Percentiles rank a stretch among this genome's conserved stretches.
phyloP scores from a whole-genome alignment of 2,329 filamentous ascomycete species.

The Ascochyta lentis region DNA sequence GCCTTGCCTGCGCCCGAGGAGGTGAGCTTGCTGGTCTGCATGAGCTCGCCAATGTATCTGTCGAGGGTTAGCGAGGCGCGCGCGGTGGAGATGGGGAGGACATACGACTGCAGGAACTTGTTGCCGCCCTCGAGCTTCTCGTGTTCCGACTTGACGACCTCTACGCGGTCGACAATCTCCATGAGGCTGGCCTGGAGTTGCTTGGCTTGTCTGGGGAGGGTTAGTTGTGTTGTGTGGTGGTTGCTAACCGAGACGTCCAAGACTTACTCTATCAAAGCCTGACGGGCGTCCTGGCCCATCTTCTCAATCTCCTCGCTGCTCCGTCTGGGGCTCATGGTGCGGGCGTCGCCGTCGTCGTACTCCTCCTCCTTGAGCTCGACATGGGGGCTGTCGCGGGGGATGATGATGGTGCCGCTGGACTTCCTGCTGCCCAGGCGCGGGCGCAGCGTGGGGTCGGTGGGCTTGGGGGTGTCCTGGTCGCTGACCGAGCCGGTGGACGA shows the following conservation, averaged over 20 bases:
- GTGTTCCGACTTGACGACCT: constrained; percentile 91
- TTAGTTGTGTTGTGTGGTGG: constrained; percentile 21
- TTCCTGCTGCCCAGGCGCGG: constrained; percentile 76
- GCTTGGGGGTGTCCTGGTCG: constrained; percentile 41
- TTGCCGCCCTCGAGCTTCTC: constrained; percentile 97
- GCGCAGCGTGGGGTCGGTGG: constrained; percentile 59
- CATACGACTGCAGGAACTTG: constrained; percentile 81
- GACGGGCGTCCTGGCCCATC: constrained; percentile 80
- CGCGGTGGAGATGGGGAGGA: constrained; percentile 11
- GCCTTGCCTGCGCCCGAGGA: constrained; percentile 59
- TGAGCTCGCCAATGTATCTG: constrained; percentile 96
- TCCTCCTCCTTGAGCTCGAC: constrained; percentile 76
- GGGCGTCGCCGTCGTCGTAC: constrained; percentile 84
- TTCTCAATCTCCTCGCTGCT: constrained; percentile 91
- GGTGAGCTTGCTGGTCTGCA: constrained; percentile 74
- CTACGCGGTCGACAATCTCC: constrained; percentile 90
- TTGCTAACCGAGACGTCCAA: too few relatives aligned
- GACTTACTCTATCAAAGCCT: constrained; percentile 66
- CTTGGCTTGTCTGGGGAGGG: constrained; percentile 75
- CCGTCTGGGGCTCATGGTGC: constrained; percentile 91
- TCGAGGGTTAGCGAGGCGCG: constrained; percentile 21
- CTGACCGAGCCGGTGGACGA: constrained; percentile 55
- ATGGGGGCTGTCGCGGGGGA: constrained; percentile 76
- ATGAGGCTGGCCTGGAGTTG: constrained; percentile 87
- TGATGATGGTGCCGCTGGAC: constrained; percentile 82